Percentiles rank a stretch among this genome's conserved stretches.
Evolutionary conservation across 305 asterid species (phyloP).

Genomic region (Rubia tinctorum): DNA sequence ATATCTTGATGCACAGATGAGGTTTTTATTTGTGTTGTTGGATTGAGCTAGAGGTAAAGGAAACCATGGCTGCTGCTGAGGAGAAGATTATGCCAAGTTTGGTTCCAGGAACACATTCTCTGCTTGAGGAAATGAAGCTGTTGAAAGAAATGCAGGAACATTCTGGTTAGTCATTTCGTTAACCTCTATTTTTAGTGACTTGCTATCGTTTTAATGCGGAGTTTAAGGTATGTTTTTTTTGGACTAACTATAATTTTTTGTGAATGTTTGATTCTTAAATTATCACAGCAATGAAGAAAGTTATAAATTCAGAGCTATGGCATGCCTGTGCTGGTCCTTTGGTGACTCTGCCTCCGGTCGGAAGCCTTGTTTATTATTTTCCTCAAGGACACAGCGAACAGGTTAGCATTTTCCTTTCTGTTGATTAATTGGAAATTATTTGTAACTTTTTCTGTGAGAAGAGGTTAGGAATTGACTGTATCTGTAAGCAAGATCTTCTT

Average conservation of each 20-base stretch:
- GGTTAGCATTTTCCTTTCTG: constrained; percentile 35
- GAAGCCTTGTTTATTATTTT: constrained; percentile 91
- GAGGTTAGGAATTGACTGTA: neutral
- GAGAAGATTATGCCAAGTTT: constrained; percentile 51
- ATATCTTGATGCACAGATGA: constrained; percentile 10
- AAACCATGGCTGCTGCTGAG: constrained; percentile 59
- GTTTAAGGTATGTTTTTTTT: neutral
- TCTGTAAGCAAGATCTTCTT: neutral
- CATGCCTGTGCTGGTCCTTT: constrained; percentile 98
- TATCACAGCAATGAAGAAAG: constrained; percentile 51
- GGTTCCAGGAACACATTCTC: constrained; percentile 47
- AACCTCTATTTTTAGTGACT: neutral
- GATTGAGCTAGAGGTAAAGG: constrained; percentile 23
- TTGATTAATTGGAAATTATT: neutral
- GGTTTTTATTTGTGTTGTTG: constrained; percentile 22
- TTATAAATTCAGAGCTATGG: constrained; percentile 87
- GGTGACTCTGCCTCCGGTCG: constrained; percentile 89
- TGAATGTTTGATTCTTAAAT: constrained; percentile 13
- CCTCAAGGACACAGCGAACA: constrained; percentile 99
- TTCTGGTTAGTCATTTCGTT: constrained; percentile 34
- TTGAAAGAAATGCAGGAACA: constrained; percentile 92
- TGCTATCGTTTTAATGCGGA: neutral
- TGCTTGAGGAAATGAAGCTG: constrained; percentile 78
- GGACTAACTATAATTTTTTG: neutral
- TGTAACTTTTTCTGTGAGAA: neutral